phyloP scores from a whole-genome alignment of 1,139 yeast genomes.

The Yamadazyma oceani region DNA sequence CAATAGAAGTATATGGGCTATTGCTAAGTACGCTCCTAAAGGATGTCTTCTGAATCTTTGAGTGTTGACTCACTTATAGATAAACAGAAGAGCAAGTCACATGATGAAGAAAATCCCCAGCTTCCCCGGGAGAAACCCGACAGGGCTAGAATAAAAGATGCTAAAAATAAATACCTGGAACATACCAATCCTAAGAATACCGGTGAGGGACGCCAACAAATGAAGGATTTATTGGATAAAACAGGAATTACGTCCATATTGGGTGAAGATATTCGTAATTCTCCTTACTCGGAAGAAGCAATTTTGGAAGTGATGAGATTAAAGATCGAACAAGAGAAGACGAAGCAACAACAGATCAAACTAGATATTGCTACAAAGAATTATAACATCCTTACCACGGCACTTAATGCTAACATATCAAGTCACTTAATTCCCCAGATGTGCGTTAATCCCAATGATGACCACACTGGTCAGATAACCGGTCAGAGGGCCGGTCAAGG shows the following conservation, averaged over 20 bases:
- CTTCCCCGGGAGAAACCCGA: background rate
- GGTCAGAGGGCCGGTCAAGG: background rate
- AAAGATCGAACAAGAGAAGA: slow-evolving; percentile 74
- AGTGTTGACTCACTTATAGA: slow-evolving; percentile 30
- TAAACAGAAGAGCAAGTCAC: slow-evolving; percentile 14
- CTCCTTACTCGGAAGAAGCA: slow-evolving; percentile 66
- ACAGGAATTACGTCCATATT: slow-evolving; percentile 24
- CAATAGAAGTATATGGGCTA: background rate
- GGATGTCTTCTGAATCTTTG: slow-evolving; percentile 21
- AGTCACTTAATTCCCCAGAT: slow-evolving; percentile 63
- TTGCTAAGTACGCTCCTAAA: background rate
- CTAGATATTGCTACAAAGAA: slow-evolving; percentile 64
- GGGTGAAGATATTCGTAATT: slow-evolving; percentile 53
- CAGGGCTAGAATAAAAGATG: background rate
- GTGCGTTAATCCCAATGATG: slow-evolving; percentile 37
- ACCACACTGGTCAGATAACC: slow-evolving; percentile 1
- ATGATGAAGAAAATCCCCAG: slow-evolving; percentile 3
- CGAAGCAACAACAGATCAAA: slow-evolving; percentile 77
- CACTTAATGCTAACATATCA: slow-evolving; percentile 67
- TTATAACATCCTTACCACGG: slow-evolving; percentile 60
- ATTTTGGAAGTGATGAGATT: slow-evolving; percentile 62
- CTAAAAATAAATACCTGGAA: slow-evolving; percentile 2
- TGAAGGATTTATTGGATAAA: background rate
- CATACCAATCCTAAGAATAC: too few species aligned
- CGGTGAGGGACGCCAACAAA: background rate